Conservation (phyloP, 2,329 filamentous ascomycete species). For the Chrysosporium queenslandicum region DNA sequence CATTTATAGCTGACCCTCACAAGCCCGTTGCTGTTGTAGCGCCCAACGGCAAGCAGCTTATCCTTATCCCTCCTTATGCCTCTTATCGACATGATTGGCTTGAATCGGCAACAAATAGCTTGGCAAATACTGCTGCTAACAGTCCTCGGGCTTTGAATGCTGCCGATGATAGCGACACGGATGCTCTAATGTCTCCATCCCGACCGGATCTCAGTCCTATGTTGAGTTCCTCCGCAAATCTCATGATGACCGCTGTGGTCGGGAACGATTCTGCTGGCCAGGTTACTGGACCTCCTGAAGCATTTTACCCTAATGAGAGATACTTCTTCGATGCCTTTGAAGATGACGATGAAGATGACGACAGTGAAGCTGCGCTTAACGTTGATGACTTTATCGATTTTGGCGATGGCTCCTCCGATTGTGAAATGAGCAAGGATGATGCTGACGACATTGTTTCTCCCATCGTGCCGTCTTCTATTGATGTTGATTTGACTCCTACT, state of each 20-base stretch:
- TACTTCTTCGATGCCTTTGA: constrained; percentile 48
- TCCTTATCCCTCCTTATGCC: constrained; percentile 40
- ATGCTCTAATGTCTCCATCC: constrained; percentile 31
- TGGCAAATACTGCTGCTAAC: constrained; percentile 35
- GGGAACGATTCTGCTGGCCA: constrained; percentile 46
- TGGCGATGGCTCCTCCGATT: constrained; percentile 49
- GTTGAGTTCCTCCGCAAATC: constrained; percentile 57
- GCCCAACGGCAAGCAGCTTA: constrained; percentile 39
- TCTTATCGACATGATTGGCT: constrained; percentile 40
- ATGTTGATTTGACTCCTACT: constrained; percentile 26
- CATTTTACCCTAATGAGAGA: constrained; percentile 57
- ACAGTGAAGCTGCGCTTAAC: constrained; percentile 51
- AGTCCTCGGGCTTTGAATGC: constrained; percentile 34
- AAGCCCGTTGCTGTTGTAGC: constrained; percentile 42
- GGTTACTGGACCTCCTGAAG: constrained; percentile 62
- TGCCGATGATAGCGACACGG: constrained; percentile 38
- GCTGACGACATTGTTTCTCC: constrained; percentile 33
- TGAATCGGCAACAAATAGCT: constrained; percentile 35
- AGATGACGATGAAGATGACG: constrained; percentile 56
- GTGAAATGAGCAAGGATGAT: constrained; percentile 43
- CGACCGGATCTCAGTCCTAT: constrained; percentile 43
- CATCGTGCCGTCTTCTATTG: constrained; percentile 40
- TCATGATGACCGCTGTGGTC: constrained; percentile 65
- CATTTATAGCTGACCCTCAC: constrained; percentile 40
- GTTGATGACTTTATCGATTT: constrained; percentile 66